Conservation (phyloP, 352 stramenopile genomes). For the Detonula confervacea region DNA sequence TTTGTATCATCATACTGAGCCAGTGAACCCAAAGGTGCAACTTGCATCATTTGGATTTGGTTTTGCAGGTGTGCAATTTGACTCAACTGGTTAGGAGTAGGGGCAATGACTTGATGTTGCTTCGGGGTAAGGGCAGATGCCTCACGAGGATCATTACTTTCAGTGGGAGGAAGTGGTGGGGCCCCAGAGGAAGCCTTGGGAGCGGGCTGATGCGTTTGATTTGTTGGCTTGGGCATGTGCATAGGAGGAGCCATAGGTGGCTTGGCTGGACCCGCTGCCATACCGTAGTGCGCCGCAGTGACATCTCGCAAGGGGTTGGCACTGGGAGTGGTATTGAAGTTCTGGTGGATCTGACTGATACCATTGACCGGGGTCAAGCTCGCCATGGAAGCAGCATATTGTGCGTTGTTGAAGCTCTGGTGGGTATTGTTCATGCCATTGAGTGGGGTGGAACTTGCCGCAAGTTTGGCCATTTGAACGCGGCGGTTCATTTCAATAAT, state of each 20-base stretch:
- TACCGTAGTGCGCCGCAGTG: slow-evolving; percentile 13
- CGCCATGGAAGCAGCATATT: neutral
- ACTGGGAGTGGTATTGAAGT: too few species aligned
- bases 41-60: slow-evolving; percentile 1
- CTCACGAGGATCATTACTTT: neutral
- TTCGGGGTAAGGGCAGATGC: neutral
- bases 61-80: too few species aligned
- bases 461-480: neutral
- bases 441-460: too few species aligned
- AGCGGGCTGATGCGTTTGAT: neutral
- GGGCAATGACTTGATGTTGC: neutral
- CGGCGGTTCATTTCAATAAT: slow-evolving; percentile 10
- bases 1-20: slow-evolving; percentile 11
- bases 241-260: neutral
- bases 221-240: slow-evolving; percentile 4
- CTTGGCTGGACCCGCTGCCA: neutral
- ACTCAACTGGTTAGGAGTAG: slow-evolving; percentile 3
- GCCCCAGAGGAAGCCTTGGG: neutral
- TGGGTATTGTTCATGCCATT: too few species aligned
- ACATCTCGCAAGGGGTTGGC: neutral
- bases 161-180: neutral
- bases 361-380: neutral
- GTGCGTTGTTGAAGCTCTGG: neutral
- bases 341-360: too few species aligned
- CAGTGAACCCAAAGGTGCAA: neutral